Percentiles rank a stretch among this genome's conserved stretches.
phyloP scores from a whole-genome alignment of 495 filamentous ascomycete species.

The Trichodelitschia bisporula region DNA sequence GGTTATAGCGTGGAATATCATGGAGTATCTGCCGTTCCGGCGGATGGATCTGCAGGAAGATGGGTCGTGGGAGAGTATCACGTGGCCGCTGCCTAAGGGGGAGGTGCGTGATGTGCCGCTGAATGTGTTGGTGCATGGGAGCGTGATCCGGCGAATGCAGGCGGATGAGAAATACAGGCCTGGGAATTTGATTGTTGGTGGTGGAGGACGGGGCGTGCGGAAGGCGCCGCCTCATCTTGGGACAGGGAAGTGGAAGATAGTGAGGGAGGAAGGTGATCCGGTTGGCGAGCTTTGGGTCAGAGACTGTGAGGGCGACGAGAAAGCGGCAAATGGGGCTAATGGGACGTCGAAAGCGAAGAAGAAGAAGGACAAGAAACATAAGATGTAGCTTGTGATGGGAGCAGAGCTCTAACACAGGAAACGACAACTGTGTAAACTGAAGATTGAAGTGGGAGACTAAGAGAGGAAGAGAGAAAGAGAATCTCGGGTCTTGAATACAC shows the following conservation, averaged over 20 bases:
- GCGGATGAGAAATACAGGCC: conserved; percentile 40
- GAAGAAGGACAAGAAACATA: background rate
- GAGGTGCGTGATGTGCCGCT: conserved; percentile 62
- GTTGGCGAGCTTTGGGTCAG: conserved; percentile 26
- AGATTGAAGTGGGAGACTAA: no score
- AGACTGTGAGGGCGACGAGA: conserved; percentile 1
- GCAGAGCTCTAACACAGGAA: no score
- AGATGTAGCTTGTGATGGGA: no score
- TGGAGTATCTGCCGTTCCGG: conserved; percentile 70
- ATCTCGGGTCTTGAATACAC: no score
- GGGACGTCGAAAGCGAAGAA: background rate
- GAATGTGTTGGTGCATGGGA: conserved; percentile 43
- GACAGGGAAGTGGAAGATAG: conserved; percentile 50
- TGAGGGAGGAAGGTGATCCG: conserved; percentile 33
- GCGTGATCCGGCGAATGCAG: conserved; percentile 50
- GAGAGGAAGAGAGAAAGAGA: no score
- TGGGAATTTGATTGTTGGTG: conserved; percentile 60
- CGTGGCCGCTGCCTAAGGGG: conserved; percentile 57
- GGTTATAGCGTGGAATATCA: conserved; percentile 52
- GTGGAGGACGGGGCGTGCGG: conserved; percentile 46
- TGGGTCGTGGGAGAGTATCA: conserved; percentile 59
- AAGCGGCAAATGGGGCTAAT: background rate
- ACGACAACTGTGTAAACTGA: no score
- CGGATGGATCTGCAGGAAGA: conserved; percentile 55
- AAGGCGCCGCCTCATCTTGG: conserved; percentile 33